Conservation (phyloP, 2,329 filamentous ascomycete genomes). For the Lachnellula occidentalis region DNA sequence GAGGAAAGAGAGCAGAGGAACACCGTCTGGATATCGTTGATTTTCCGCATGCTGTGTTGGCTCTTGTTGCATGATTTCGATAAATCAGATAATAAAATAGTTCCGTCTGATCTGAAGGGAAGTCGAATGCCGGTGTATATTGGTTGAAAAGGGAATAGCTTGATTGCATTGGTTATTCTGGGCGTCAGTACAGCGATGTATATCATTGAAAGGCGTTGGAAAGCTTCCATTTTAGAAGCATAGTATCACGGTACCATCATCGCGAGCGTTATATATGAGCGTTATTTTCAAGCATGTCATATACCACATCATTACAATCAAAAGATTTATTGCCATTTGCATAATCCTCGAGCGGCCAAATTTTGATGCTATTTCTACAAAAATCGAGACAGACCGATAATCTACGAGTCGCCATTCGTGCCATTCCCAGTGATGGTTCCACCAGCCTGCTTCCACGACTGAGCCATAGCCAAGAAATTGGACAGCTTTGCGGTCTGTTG, state of each 20-base stretch:
- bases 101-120: conserved; percentile 47
- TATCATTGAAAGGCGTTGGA: conserved; percentile 52
- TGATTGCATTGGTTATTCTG: conserved; percentile 49
- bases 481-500: conserved; percentile 77
- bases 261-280: neutral
- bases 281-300: neutral
- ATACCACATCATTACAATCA: neutral
- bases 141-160: conserved; percentile 36
- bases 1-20: conserved; percentile 16
- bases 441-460: conserved; percentile 54
- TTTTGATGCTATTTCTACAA: neutral
- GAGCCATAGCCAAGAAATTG: conserved; percentile 77
- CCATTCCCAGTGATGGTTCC: conserved; percentile 24
- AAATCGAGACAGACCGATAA: neutral
- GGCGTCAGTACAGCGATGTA: conserved; percentile 53
- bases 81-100: conserved; percentile 46
- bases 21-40: conserved; percentile 48
- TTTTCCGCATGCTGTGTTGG: conserved; percentile 54
- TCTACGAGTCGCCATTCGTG: conserved; percentile 9
- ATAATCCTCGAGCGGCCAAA: neutral
- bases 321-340: neutral
- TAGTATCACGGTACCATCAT: neutral
- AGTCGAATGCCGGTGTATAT: conserved; percentile 52
- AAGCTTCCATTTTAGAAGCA: conserved; percentile 39
- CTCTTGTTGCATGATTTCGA: conserved; percentile 51